Evolutionary conservation across 352 stramenopile genomes (phyloP), one percentile per base, ranked within the genome.

Genomic region (Pythium phragmitis): DNA sequence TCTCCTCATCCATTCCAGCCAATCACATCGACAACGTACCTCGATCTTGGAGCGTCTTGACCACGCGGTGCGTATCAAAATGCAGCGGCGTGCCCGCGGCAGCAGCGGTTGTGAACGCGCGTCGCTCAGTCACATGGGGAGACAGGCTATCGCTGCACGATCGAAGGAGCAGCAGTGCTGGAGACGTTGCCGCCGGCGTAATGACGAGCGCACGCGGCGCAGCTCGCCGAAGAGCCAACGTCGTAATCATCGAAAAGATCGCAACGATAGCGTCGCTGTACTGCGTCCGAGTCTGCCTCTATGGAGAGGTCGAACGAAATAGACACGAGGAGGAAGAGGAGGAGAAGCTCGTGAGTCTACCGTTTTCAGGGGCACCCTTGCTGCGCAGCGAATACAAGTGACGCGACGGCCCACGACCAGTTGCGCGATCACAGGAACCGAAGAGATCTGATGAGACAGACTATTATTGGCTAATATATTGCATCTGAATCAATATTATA

Each of bases 31-130:
- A 7, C 7, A 16, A 2, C 66, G 23, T 37, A 94, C 86, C 86
- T 79, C 87, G 76, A 9, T 83, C 78, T 54, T 91, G 81, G 26
- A 95, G 67, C 46, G 76, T 86, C 63, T 80, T 82, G 33, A 91
- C 85, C 26, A 95, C 86, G n/a, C 81, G 72, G 61, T 95, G 84
- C 53, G 86, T 88, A 60, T 77, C 63, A 21, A 74, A 72, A 12
- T 67, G 62, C 49, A 70, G 52, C 33, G 46, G 50, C 45, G 57
- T 33, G 45, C 30, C 43, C n/a, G 23, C 30, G 56, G 28, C 43
- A n/a, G n/a, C 37, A 12, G 61, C 43, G n/a, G 72, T 71, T 50
- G 69, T 67, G 43, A 73, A 50, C 26, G 34, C 16, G 33, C 54
- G 53, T 16, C 14, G 17, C 13, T 11, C 11, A 3, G 23, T n/a